Conservation (phyloP, 2,329 filamentous ascomycete genomes). For the Colletotrichum agaves region DNA sequence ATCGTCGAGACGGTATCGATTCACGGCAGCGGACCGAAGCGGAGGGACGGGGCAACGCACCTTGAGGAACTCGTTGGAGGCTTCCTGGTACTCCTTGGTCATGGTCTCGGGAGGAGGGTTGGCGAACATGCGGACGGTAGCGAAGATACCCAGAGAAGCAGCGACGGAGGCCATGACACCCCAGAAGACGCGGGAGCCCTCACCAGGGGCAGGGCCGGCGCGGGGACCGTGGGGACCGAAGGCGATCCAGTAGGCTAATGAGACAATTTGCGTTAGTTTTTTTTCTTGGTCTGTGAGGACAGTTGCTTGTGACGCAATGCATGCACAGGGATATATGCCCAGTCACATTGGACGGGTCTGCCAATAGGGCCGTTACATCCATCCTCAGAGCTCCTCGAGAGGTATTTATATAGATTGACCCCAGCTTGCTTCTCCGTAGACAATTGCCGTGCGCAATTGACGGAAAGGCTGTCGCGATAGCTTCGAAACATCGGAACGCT, state of each 20-base stretch:
- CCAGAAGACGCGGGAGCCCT: constrained; percentile 81
- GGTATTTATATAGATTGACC: constrained; percentile 3
- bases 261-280: constrained; percentile 53
- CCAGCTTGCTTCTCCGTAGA: not conserved
- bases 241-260: constrained; percentile 95
- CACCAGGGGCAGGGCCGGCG: constrained; percentile 82
- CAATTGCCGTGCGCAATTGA: constrained; percentile 1
- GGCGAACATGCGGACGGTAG: constrained; percentile 75
- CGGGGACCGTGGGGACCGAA: constrained; percentile 97
- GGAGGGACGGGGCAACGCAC: constrained; percentile 54
- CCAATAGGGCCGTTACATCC: constrained; percentile 21
- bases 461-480: not conserved
- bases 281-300: not conserved
- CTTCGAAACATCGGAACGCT: constrained; percentile 20
- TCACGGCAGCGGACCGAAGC: not conserved
- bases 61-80: constrained; percentile 92
- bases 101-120: constrained; percentile 83
- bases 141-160: constrained; percentile 78
- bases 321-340: constrained; percentile 25
- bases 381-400: not conserved
- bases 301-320: constrained; percentile 28
- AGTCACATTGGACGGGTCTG: constrained; percentile 17
- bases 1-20: not conserved
- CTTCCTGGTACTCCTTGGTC: constrained; percentile 97
- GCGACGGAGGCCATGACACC: constrained; percentile 77